Base-by-base conservation (phyloP, 495 filamentous ascomycete genomes). In the Xylaria sp. region DNA sequence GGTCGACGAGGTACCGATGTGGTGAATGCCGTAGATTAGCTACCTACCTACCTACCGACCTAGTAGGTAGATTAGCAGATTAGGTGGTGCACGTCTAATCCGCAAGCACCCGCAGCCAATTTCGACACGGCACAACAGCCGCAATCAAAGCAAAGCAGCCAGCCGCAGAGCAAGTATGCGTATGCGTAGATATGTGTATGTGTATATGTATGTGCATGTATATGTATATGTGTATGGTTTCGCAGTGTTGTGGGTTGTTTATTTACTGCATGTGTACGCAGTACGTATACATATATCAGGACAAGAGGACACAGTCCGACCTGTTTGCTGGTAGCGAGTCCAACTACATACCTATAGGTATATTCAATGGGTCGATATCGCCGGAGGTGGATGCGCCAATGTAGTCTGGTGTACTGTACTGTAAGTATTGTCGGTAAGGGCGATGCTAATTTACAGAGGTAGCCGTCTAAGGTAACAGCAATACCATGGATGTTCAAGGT, bases 281-380 rank as follows among this genome's bases (percentile, higher is more conserved):
- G 53, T 31, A 15, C 29, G 21, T n/a, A n/a, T n/a, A n/a, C n/a
- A n/a, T n/a, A n/a, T 35, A 35, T n/a, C 14, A 21, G 57, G 55
- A 40, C 57, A 59, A 29, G 50, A 53, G 21, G 24, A 12, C 50
- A 53, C 50, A 33, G n/a, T 11, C 57, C 17, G 57, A 33, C 57
- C 33, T 59, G 33, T 59, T 21, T 14, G 37, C 21, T 37, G 31
- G 33, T 21, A 37, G 53, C 52, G 24, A 6, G 52, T 15, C 52
- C 53, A 58, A 58, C 29, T 59, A 40, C 44, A 2, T 6, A n/a
- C 44, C 3, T 24, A 24, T 26, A 21, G 50, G 50, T 21, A 53
- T 62, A 62, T 62, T 43, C 59, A 43, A 62, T 61, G 37, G 59
- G 59, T 43, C 35, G 58, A 61, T 41, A 8, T 58, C 29, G 53